Evolutionary conservation across 768 basidiomycete genomes (phyloP), one percentile per base, ranked within the genome.

Genomic region (Trametes cinnabarina): DNA sequence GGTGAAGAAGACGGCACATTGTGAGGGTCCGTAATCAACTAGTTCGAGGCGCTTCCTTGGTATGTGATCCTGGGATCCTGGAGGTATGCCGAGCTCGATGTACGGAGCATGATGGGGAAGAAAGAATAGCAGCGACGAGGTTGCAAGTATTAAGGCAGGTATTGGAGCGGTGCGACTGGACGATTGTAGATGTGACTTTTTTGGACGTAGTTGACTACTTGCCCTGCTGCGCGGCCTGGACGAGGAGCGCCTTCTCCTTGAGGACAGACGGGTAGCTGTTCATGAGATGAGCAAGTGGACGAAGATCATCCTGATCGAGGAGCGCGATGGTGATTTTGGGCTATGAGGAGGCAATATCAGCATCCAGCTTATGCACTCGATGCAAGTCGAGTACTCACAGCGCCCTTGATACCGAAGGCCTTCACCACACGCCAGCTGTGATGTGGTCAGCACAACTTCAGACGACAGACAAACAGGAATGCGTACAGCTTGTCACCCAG

Each of bases 251-350:
- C 74, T 93, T 94, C 70, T 92, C 90, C 74, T 89, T 93, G 58
- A 94, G 77, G 2, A 93, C 81, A 8, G 82, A 73, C 11, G 90
- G 88, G 70, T 91, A 94, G 68, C 90, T 90, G 71, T 92, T 90
- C 86, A 92, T 86, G 41, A 95, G 79, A 69, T 92, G 90, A 6
- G 90, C 88, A 46, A 95, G 80, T 4, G 91, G 78, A 41, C 88
- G 83, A 22, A 95, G 79, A 66, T 96, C 93, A 58, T 94, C 94
- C 64, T 87, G 80, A 66, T 95, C 92, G 59, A 96, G 75, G 9
- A 94, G 79, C 4, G 81, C 75, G 64, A 97, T 91, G 1, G 93
- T 94, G 61, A 92, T 75, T 69, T 94, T 94, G 48, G 92, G 90
- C 85, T 90, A 58, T 28, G 46, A 37, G 26, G 47, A 20, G 7